Evolutionary conservation across 805 yeast species (phyloP), one percentile per base, ranked within the genome.

Genomic region (Hagleromyces aurorensis): DNA sequence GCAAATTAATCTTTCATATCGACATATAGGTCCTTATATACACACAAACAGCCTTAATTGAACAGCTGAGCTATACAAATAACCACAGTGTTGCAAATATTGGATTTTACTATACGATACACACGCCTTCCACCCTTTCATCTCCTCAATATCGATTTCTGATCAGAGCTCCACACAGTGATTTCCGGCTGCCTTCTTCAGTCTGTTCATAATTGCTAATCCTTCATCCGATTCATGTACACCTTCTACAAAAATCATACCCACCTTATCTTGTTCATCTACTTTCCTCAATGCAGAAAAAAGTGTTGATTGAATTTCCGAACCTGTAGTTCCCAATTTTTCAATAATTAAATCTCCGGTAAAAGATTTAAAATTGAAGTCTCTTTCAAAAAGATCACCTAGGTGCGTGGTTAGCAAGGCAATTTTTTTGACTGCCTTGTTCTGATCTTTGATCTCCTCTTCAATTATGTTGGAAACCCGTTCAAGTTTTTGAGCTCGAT

Each of bases 191-290:
- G 96, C 96, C 53, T 87, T 87, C 19, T 69, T 65, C 18, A 89
- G 62, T 44, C 98, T 62, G 53, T 91, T 91, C 96, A 91, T 89
- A 20, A 91, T 79, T 0, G 98, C 98, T 33, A 87, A 64, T 0
- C 98, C 98, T 49, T 86, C 91, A 30, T 78, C 69, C 1, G 64
- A 59, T 40, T 81, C 86, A 16, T 64, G 72, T 6, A 86, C 72
- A 0, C 94, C 94, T 53, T 87, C 96, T 1, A 87, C 86, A 27
- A 91, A 64, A 7, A 91, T 85, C 20, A 74, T 41, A 37, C 80
- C 85, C 3, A 75, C 86, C 2, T 49, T 46, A 2, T 66, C 70
- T 13, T 55, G 40, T 32, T 72, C 79, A 51, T 91, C 98, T 10
- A 83, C 77, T 23, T 76, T 75, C 44, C 98, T 67, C 32, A 91